A percentile compares a stretch with the other conserved stretches of the same genome.
Evolutionary conservation across 2,329 filamentous ascomycete genomes (phyloP).

Genomic region (Coleophoma crateriformis): DNA sequence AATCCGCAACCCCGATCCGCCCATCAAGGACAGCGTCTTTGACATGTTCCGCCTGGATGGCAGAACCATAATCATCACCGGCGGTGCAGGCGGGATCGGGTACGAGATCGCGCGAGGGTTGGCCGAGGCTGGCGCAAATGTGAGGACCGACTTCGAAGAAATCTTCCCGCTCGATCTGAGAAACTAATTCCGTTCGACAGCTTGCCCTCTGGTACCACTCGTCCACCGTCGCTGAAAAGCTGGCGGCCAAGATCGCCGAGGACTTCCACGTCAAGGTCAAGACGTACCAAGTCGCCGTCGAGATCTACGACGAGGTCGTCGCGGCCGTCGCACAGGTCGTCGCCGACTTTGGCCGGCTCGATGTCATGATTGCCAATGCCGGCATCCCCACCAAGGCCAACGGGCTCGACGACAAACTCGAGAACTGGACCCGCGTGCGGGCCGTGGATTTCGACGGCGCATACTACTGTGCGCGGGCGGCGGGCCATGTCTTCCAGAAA

Average conservation of each 20-base stretch:
- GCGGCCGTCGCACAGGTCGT: slow-evolving; percentile 62
- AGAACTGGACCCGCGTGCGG: slow-evolving; percentile 68
- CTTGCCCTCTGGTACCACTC: slow-evolving; percentile 29
- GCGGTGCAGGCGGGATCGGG: slow-evolving; percentile 37
- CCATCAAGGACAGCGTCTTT: slow-evolving; percentile 5
- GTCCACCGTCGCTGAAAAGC: slow-evolving; percentile 22
- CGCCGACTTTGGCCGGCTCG: slow-evolving; percentile 58
- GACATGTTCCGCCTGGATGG: slow-evolving; percentile 35
- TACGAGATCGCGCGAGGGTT: slow-evolving; percentile 35
- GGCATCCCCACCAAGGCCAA: slow-evolving; percentile 66
- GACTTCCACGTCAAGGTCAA: slow-evolving; percentile 17
- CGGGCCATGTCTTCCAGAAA: slow-evolving; percentile 59
- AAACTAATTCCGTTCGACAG: background rate
- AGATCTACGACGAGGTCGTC: slow-evolving; percentile 62
- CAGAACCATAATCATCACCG: slow-evolving; percentile 38
- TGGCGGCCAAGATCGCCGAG: slow-evolving; percentile 15
- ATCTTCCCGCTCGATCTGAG: background rate
- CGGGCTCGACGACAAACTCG: slow-evolving; percentile 53
- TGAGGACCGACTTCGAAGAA: background rate
- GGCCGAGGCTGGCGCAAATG: slow-evolving; percentile 36
- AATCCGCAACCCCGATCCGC: slow-evolving; percentile 3
- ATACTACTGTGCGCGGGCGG: slow-evolving; percentile 66
- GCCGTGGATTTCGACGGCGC: slow-evolving; percentile 75
- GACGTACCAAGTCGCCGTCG: slow-evolving; percentile 66
- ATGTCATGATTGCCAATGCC: slow-evolving; percentile 69